Percentiles rank a stretch among this genome's conserved stretches.
phyloP scores from a whole-genome alignment of 1,139 yeast genomes.

The Candida neerlandica region DNA sequence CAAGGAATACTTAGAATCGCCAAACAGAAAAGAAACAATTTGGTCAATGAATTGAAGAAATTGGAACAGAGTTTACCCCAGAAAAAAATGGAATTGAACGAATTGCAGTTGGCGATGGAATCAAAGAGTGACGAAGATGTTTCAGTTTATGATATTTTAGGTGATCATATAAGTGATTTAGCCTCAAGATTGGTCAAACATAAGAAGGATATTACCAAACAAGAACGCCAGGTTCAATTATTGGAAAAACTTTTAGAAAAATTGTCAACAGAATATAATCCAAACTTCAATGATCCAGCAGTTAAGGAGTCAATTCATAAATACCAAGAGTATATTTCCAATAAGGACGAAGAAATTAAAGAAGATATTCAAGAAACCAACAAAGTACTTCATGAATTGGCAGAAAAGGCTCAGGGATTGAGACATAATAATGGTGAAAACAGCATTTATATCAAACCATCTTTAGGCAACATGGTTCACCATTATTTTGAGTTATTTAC shows the following conservation, averaged over 20 bases:
- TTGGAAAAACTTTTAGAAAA: conserved; percentile 49
- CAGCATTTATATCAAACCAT: conserved; percentile 19
- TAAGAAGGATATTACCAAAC: conserved; percentile 16
- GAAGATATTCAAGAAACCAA: conserved; percentile 15
- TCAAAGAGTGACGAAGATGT: conserved; percentile 16
- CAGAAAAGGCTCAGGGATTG: conserved; percentile 17
- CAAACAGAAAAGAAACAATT: conserved; percentile 21
- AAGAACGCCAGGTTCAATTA: conserved; percentile 21
- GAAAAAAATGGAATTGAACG: conserved; percentile 25
- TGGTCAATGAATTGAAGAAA: conserved; percentile 26
- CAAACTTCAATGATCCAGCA: conserved; percentile 87
- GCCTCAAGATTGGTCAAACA: conserved; percentile 12
- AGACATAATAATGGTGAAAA: conserved; percentile 8
- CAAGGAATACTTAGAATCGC: conserved; percentile 29
- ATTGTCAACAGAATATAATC: conserved; percentile 68
- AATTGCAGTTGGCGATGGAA: conserved; percentile 12
- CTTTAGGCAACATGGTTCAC: conserved; percentile 27
- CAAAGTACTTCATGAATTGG: conserved; percentile 15
- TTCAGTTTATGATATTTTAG: conserved; percentile 23
- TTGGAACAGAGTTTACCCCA: conserved; percentile 30
- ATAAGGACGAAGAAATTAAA: conserved; percentile 26
- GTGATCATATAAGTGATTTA: conserved; percentile 20
- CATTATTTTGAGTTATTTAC: conserved; percentile 22
- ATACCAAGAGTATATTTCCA: conserved; percentile 58
- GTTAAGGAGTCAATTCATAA: conserved; percentile 72